Base-by-base conservation (phyloP, 2,329 filamentous ascomycete genomes). In the Coniochaeta pulveracea region DNA sequence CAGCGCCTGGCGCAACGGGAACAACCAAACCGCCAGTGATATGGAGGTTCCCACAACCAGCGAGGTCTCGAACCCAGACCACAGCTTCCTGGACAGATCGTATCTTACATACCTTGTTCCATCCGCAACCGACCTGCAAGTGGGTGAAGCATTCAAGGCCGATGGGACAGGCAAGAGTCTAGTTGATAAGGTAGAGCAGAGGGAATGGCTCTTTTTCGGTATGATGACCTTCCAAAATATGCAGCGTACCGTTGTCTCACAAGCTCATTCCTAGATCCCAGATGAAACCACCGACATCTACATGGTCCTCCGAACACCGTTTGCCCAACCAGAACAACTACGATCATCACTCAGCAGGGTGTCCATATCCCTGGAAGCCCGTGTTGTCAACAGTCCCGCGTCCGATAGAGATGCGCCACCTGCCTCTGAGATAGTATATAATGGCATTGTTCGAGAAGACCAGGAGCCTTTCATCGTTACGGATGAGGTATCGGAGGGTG, bases 181-280 rank as follows among this genome's bases (percentile, higher is more conserved):
- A 40, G 63, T 80, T 26, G 65, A 73, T 33, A 67, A 67, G 12
- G 65, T 85, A 47, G 58, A 70, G 26, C 69, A 74, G 45, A 67
- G 81, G 42, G 66, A 79, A 24, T 66, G 68, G 35, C 60, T 88
- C 24, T 80, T 83, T 50, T 85, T 86, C 49, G 82, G 82, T 85
- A 63, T 44, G 70, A 54, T 33, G 38, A 37, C 44, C 46, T 42
- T 41, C 43, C 47, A 43, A 19, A 17, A 17, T 22, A 19, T 31
- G 4, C 14, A 18, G 15, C 28, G 28, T 43, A 40, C 49, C 43
- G 43, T 41, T 48, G 47, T 59, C 55, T 57, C 44, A 49, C 46
- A 43, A 31, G 58, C 68, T 69, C 55, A 69, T 61, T 55, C 48
- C 45, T 57, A 68, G 59, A 61, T 48, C 50, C 37, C 58, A 86